Evolutionary conservation across 2,329 filamentous ascomycete genomes (phyloP).

Genomic region (Exophiala lecanii-corni): DNA sequence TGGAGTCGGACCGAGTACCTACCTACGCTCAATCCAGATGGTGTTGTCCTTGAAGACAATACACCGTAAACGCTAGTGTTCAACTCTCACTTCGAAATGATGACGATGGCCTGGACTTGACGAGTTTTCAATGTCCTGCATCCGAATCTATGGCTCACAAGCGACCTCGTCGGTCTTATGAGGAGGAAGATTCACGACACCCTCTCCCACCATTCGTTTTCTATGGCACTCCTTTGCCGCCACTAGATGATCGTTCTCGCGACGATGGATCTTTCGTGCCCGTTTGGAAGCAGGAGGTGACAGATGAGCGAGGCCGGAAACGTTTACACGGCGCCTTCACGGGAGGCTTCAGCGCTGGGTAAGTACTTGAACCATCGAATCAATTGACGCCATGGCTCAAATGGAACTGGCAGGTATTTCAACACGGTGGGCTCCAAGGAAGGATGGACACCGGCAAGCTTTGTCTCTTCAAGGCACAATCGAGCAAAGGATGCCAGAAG

Average conservation of each 20-base stretch:
- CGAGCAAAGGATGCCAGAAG: slow-evolving; percentile 64
- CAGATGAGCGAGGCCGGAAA: slow-evolving; percentile 84
- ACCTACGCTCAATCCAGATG: too few species aligned
- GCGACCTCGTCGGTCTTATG: slow-evolving; percentile 72
- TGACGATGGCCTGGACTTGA: too few species aligned
- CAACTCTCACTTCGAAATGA: not conserved
- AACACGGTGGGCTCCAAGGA: slow-evolving; percentile 98
- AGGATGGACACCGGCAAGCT: slow-evolving; percentile 89
- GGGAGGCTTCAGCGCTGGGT: slow-evolving; percentile 94
- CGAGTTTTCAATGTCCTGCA: too few species aligned
- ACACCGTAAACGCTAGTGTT: too few species aligned
- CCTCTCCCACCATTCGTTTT: slow-evolving; percentile 68
- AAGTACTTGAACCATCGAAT: slow-evolving; percentile 47
- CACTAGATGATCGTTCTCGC: slow-evolving; percentile 67
- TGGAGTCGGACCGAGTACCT: too few species aligned
- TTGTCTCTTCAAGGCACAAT: slow-evolving; percentile 81
- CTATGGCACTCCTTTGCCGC: slow-evolving; percentile 81
- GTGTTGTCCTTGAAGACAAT: too few species aligned
- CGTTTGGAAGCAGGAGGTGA: slow-evolving; percentile 97
- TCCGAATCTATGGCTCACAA: slow-evolving; percentile 81
- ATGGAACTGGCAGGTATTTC: slow-evolving; percentile 65
- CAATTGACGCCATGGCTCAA: slow-evolving; percentile 35
- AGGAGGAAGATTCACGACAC: slow-evolving; percentile 61
- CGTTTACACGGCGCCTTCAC: slow-evolving; percentile 94
- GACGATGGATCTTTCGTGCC: slow-evolving; percentile 92